Evolutionary conservation across 371 early-diverging fungal genomes (phyloP).

Genomic region (Umbelopsis sp.): DNA sequence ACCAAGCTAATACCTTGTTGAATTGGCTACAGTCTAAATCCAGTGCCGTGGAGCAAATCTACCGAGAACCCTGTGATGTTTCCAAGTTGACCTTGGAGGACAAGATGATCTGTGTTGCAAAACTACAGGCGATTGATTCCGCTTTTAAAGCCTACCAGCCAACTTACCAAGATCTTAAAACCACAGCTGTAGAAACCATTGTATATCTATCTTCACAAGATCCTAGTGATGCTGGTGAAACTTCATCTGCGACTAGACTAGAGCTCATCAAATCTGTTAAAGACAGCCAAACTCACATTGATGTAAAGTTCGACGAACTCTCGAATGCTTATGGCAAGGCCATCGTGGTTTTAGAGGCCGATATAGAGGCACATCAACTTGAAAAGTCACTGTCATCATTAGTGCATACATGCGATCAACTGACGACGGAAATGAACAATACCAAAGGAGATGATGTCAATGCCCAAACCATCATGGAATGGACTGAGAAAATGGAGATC

Average conservation of each 20-base stretch:
- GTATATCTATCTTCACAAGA: not conserved
- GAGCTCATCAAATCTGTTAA: not conserved
- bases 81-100: constrained; percentile 2
- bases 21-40: not conserved
- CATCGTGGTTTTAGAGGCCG: not conserved
- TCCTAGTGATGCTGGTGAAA: not conserved
- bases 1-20: not conserved
- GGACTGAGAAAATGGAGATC: not conserved
- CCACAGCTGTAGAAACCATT: not conserved
- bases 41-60: not conserved
- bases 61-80: not conserved
- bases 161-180: not conserved
- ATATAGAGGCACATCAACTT: not conserved
- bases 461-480: not conserved
- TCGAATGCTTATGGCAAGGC: not conserved
- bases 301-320: not conserved
- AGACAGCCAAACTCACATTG: not conserved
- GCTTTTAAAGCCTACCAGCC: not conserved
- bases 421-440: not conserved
- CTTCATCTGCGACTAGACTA: not conserved
- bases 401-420: not conserved
- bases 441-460: not conserved
- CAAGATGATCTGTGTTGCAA: not conserved
- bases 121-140: not conserved
- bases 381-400: not conserved